Evolutionary conservation across 2,329 filamentous ascomycete genomes (phyloP).

Genomic region (Alternaria novae-zelandiae): DNA sequence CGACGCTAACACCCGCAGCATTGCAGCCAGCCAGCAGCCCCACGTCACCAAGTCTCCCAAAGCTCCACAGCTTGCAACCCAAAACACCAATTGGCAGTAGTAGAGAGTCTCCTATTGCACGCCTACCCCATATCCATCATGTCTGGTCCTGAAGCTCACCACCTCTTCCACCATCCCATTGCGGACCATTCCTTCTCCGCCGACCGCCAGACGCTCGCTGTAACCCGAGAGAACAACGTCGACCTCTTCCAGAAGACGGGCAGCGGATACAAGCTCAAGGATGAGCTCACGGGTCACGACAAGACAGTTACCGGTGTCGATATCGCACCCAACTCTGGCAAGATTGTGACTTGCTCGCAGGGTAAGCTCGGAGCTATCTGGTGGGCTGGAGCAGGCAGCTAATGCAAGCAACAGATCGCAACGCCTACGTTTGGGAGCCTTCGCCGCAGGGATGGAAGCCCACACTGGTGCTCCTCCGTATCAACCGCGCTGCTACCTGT

Average conservation of each 20-base stretch:
- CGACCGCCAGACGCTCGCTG: constrained; percentile 85
- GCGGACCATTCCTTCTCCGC: constrained; percentile 98
- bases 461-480: constrained; percentile 92
- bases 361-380: constrained; percentile 58
- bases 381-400: constrained; percentile 17
- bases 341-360: constrained; percentile 97
- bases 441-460: constrained; percentile 94
- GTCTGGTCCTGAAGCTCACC: constrained; percentile 88
- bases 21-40: constrained; percentile 8
- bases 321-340: constrained; percentile 86
- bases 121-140: constrained; percentile 59
- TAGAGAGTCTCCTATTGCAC: constrained; percentile 96
- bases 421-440: constrained; percentile 97
- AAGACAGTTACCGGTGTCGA: constrained; percentile 97
- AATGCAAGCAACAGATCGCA: constrained; percentile 71
- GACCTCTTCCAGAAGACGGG: constrained; percentile 83
- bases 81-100: constrained; percentile 57
- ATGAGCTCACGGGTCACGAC: constrained; percentile 95
- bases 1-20: constrained; percentile 15
- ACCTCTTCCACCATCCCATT: constrained; percentile 95
- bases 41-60: constrained; percentile 11
- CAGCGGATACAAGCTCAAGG: constrained; percentile 79
- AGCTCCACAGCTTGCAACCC: constrained; percentile 9
- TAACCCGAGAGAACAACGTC: constrained; percentile 86
- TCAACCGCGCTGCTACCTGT: constrained; percentile 95